Evolutionary conservation across 768 basidiomycete genomes (phyloP).

Genomic region (Amanita fuliginea): DNA sequence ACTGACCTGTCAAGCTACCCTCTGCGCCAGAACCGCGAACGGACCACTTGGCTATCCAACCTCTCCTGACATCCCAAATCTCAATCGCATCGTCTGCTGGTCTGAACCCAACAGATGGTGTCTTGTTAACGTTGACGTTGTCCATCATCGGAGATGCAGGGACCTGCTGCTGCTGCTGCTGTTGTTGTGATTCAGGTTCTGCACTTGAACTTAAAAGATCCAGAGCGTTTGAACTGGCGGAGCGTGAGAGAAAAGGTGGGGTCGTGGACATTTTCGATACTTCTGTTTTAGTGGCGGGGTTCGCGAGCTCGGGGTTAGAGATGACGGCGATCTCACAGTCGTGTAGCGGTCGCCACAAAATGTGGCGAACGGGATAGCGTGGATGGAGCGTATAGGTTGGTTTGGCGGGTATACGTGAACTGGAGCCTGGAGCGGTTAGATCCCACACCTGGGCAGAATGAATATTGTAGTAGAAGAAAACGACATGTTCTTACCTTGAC

Average conservation of each 20-base stretch:
- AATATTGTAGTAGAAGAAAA: background rate
- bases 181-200: background rate
- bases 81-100: conserved; percentile 51
- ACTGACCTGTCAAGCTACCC: conserved; percentile 67
- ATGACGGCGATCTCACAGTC: conserved; percentile 69
- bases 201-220: background rate
- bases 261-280: conserved; percentile 1
- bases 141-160: background rate
- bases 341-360: conserved; percentile 68
- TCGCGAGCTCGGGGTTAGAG: conserved; percentile 46
- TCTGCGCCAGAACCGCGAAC: conserved; percentile 54
- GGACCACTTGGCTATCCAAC: conserved; percentile 77
- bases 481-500: conserved; percentile 48
- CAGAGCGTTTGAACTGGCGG: background rate
- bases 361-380: conserved; percentile 60
- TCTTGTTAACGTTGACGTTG: conserved; percentile 11
- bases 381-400: conserved; percentile 67
- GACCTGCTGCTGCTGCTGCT: background rate
- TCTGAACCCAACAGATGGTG: conserved; percentile 1
- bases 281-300: conserved; percentile 15
- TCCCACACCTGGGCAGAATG: conserved; percentile 52
- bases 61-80: conserved; percentile 79
- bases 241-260: background rate
- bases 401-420: conserved; percentile 44
- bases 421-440: conserved; percentile 32